Conservation (phyloP, 352 stramenopile species). For the Sclerospora graminicola region DNA sequence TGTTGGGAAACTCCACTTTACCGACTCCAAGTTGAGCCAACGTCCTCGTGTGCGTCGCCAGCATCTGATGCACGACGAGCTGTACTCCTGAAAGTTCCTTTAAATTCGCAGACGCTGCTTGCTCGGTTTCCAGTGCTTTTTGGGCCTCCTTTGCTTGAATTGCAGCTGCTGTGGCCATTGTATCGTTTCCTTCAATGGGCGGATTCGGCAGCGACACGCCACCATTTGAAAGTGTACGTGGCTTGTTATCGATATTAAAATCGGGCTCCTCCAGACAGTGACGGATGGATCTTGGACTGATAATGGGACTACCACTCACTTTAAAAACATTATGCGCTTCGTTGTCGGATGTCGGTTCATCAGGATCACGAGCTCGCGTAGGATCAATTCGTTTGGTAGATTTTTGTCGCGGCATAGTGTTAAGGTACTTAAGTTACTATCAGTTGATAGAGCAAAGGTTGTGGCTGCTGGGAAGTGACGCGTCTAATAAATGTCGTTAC, state of each 20-base stretch:
- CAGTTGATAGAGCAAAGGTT: too few species aligned
- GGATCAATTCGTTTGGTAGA: slow-evolving; percentile 43
- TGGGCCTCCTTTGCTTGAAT: slow-evolving; percentile 27
- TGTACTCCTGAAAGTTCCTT: slow-evolving; percentile 51
- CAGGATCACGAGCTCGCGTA: slow-evolving; percentile 15
- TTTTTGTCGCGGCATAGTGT: slow-evolving; percentile 41
- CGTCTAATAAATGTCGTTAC: too few species aligned
- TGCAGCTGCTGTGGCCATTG: slow-evolving; percentile 15
- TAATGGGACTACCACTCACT: slow-evolving; percentile 45
- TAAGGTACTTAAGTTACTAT: too few species aligned
- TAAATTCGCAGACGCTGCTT: slow-evolving; percentile 26
- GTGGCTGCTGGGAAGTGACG: too few species aligned
- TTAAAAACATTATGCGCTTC: slow-evolving; percentile 47
- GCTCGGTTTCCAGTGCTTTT: slow-evolving; percentile 31
- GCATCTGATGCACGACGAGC: slow-evolving; percentile 57
- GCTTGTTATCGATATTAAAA: slow-evolving; percentile 35
- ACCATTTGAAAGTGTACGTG: slow-evolving; percentile 19
- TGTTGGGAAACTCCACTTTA: slow-evolving; percentile 50
- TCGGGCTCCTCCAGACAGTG: slow-evolving; percentile 51
- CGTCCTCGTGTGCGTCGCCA: slow-evolving; percentile 55
- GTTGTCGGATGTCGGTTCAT: slow-evolving; percentile 11
- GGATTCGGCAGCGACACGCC: slow-evolving; percentile 11
- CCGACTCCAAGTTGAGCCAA: slow-evolving; percentile 37
- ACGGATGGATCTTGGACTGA: slow-evolving; percentile 58
- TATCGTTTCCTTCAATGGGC: slow-evolving; percentile 15